These are phyloP conservation scores for Colletotrichum sansevieriae DNA, from an alignment of 2,329 filamentous ascomycete genomes.

Conservation along the genomic window DNA sequence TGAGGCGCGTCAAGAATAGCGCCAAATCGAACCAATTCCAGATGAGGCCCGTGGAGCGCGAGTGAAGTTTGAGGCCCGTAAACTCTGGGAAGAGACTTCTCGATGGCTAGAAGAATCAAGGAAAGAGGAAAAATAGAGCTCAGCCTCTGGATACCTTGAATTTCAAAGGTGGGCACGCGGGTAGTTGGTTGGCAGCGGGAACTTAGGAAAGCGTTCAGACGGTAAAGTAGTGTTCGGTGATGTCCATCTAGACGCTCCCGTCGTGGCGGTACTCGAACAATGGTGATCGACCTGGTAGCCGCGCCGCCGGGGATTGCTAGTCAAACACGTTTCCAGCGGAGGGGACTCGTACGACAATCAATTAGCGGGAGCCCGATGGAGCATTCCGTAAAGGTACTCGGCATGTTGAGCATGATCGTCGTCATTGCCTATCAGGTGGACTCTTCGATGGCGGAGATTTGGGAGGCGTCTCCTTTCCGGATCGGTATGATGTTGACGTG, in stretches of 20 bases:
- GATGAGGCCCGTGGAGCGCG: slow-evolving; percentile 14
- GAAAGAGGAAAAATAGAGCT: not conserved
- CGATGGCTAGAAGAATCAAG: not conserved
- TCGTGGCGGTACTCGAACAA: slow-evolving; percentile 32
- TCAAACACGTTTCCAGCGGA: slow-evolving; percentile 24
- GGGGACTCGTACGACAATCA: slow-evolving; percentile 41
- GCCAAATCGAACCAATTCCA: slow-evolving; percentile 22
- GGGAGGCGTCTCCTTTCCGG: slow-evolving; percentile 11
- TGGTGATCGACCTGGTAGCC: slow-evolving; percentile 38
- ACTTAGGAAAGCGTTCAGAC: slow-evolving; percentile 25
- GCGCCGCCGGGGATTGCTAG: slow-evolving; percentile 37
- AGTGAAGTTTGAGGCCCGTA: not conserved
- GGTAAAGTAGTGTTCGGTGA: slow-evolving; percentile 18
- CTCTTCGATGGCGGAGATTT: slow-evolving; percentile 28
- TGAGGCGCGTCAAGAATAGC: slow-evolving; percentile 36
- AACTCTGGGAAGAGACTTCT: slow-evolving; percentile 11
- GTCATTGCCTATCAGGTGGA: slow-evolving; percentile 17
- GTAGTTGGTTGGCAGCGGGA: slow-evolving; percentile 29
- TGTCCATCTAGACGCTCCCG: slow-evolving; percentile 35
- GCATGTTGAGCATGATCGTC: slow-evolving; percentile 11
- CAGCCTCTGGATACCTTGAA: slow-evolving; percentile 16
- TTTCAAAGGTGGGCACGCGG: slow-evolving; percentile 10
- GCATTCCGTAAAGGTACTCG: slow-evolving; percentile 24
- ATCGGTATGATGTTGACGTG: slow-evolving; percentile 11
- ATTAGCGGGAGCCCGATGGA: slow-evolving; percentile 31